Percentiles rank a stretch among this genome's conserved stretches.
Evolutionary conservation across 805 yeast species (phyloP).

Genomic region (Nakazawaea holstii): DNA sequence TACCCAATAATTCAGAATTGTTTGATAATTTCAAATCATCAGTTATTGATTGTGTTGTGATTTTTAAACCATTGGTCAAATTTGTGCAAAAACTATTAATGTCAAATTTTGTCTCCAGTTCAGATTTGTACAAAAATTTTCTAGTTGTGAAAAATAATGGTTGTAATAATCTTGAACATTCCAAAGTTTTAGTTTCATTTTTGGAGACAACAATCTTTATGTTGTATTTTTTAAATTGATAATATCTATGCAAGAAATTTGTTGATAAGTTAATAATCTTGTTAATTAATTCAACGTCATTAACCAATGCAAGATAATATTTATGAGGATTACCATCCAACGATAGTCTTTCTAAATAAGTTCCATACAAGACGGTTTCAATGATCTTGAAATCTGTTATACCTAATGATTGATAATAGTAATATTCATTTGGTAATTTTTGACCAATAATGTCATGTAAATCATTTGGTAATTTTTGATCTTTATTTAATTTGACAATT

Average conservation of each 20-base stretch:
- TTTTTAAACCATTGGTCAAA: constrained; percentile 24
- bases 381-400: constrained; percentile 57
- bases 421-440: constrained; percentile 80
- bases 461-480: constrained; percentile 60
- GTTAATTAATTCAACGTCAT: constrained; percentile 43
- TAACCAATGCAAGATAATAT: constrained; percentile 53
- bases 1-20: constrained; percentile 36
- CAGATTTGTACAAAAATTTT: constrained; percentile 25
- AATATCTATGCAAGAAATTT: constrained; percentile 74
- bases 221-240: constrained; percentile 64
- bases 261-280: constrained; percentile 64
- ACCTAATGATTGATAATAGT: constrained; percentile 78
- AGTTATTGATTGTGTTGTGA: constrained; percentile 13
- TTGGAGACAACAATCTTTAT: constrained; percentile 30
- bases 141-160: constrained; percentile 39
- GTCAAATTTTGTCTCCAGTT: constrained; percentile 20
- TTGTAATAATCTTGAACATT: constrained; percentile 48
- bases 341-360: constrained; percentile 57
- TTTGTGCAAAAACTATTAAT: constrained; percentile 24
- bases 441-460: constrained; percentile 78
- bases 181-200: constrained; percentile 16
- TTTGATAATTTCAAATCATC: constrained; percentile 30
- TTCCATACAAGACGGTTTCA: constrained; percentile 63
- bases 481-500: constrained; percentile 28
- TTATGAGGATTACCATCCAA: constrained; percentile 56